phyloP scores from a whole-genome alignment of 805 yeast species.

The Torulaspora gathmanii region DNA sequence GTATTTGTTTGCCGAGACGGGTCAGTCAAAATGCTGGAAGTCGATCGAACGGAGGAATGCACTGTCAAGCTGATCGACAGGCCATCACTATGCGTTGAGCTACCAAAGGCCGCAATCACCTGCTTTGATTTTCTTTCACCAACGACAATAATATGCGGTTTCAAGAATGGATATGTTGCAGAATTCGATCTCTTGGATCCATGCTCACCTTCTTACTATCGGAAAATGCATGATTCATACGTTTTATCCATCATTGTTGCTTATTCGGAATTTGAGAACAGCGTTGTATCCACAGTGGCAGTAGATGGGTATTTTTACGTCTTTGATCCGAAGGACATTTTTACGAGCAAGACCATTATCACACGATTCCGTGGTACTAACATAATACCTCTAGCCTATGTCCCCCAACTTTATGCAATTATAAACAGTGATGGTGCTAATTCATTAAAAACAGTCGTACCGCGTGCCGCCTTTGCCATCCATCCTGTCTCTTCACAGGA shows the following conservation, averaged over 20 bases:
- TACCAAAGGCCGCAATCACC: conserved; percentile 38
- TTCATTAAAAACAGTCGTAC: conserved; percentile 36
- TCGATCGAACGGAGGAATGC: conserved; percentile 24
- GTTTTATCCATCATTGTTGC: conserved; percentile 37
- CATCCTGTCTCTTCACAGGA: conserved; percentile 39
- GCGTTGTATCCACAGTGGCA: conserved; percentile 35
- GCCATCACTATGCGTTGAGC: conserved; percentile 28
- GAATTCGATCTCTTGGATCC: conserved; percentile 44
- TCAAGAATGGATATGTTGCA: conserved; percentile 53
- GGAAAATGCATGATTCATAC: conserved; percentile 39
- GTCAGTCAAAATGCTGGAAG: conserved; percentile 43
- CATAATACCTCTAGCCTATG: conserved; percentile 28
- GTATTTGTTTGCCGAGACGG: conserved; percentile 58
- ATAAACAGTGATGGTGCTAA: conserved; percentile 41
- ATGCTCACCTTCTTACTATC: conserved; percentile 36
- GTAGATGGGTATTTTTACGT: conserved; percentile 42
- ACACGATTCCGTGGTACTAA: conserved; percentile 35
- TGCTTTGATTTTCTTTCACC: conserved; percentile 46
- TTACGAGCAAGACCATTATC: conserved; percentile 29
- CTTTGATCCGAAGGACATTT: conserved; percentile 36
- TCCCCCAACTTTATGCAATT: conserved; percentile 37
- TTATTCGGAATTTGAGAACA: conserved; percentile 35
- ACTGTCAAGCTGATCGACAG: conserved; percentile 14
- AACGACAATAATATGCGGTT: conserved; percentile 50
- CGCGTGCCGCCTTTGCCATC: conserved; percentile 36